Percentiles rank a stretch among this genome's conserved stretches.
phyloP scores from a whole-genome alignment of 148 eudicot species.

The Tetragonia tetragonoides region DNA sequence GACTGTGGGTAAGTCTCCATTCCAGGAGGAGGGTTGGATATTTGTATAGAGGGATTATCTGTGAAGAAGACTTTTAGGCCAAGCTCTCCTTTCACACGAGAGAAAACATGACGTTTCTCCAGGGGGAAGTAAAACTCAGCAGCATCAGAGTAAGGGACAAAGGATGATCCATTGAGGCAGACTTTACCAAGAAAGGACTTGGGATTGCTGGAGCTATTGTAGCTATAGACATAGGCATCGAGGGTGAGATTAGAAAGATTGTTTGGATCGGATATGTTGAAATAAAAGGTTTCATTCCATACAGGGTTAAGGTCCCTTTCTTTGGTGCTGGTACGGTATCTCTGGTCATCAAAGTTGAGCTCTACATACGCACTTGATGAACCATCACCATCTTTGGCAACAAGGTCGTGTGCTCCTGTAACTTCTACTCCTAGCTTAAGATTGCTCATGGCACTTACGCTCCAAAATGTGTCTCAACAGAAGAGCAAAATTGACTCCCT shows the following conservation, averaged over 20 bases:
- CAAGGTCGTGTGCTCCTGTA: conserved; percentile 69
- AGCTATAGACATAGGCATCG: conserved; percentile 63
- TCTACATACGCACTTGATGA: conserved; percentile 72
- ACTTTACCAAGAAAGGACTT: conserved; percentile 72
- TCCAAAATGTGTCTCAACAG: background rate
- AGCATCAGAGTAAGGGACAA: conserved; percentile 73
- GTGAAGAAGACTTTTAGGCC: conserved; percentile 72
- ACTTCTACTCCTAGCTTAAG: conserved; percentile 88
- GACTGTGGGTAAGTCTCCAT: conserved; percentile 36
- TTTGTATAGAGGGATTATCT: conserved; percentile 41
- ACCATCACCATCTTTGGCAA: conserved; percentile 71
- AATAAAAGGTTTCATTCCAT: conserved; percentile 85
- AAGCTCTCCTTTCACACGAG: conserved; percentile 81
- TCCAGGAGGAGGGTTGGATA: conserved; percentile 43
- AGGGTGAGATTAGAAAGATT: conserved; percentile 51
- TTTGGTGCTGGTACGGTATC: conserved; percentile 58
- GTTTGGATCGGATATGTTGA: conserved; percentile 63
- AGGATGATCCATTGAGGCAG: conserved; percentile 55
- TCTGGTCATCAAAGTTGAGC: conserved; percentile 72
- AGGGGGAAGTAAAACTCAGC: conserved; percentile 66
- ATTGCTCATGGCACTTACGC: conserved; percentile 40
- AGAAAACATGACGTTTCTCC: conserved; percentile 59
- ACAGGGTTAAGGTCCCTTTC: conserved; percentile 73
- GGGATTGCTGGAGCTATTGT: conserved; percentile 27
- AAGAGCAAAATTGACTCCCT: background rate